phyloP scores from a whole-genome alignment of 148 eudicot species.

The Fagopyrum tataricum region DNA sequence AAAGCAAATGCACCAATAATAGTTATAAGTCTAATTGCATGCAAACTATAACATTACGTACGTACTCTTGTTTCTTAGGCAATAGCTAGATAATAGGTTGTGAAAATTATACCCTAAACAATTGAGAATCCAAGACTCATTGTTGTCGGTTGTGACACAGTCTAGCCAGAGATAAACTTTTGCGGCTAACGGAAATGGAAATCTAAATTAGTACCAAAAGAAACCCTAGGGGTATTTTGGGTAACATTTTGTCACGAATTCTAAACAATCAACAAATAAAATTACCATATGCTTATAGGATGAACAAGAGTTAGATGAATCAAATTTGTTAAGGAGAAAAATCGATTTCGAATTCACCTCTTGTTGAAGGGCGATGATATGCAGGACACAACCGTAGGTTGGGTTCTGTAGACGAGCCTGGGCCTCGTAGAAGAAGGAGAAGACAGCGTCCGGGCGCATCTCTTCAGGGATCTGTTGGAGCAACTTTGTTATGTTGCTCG shows the following conservation, averaged over 20 bases:
- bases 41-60: no score
- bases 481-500: slow-evolving; percentile 51
- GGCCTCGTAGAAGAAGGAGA: slow-evolving; percentile 49
- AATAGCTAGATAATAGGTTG: no score
- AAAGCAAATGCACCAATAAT: no score
- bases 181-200: slow-evolving; percentile 4
- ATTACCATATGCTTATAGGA: not conserved
- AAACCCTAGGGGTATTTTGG: not conserved
- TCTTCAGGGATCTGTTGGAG: slow-evolving; percentile 35
- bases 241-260: not conserved
- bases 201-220: not conserved
- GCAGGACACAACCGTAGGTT: slow-evolving; percentile 55
- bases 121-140: no score
- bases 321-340: not conserved
- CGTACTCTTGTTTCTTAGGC: no score
- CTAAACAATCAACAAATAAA: not conserved
- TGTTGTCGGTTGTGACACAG: no score
- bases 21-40: no score
- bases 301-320: not conserved
- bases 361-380: slow-evolving; percentile 33
- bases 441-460: slow-evolving; percentile 40
- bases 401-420: slow-evolving; percentile 54
- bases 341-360: slow-evolving; percentile 7
- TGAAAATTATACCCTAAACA: no score
- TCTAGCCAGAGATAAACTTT: not conserved